A percentile compares a stretch with the other conserved stretches of the same genome.
Evolutionary conservation across 2,329 filamentous ascomycete species (phyloP).

Genomic region (Colletotrichum coccodes): DNA sequence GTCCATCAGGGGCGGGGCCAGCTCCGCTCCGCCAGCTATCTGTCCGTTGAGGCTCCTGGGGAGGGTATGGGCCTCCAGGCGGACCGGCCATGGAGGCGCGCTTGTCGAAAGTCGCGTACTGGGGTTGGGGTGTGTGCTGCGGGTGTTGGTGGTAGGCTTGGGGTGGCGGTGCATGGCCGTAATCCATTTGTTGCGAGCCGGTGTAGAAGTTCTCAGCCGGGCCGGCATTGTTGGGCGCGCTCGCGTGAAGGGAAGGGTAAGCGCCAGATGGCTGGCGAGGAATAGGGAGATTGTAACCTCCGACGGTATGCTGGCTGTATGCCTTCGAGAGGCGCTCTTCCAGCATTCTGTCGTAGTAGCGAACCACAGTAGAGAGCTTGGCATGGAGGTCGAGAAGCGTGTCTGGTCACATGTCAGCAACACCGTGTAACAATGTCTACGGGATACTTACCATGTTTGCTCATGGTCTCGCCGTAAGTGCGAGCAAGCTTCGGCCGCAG

Average conservation of each 20-base stretch:
- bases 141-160: slow-evolving; percentile 61
- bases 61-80: slow-evolving; percentile 54
- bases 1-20: slow-evolving; percentile 35
- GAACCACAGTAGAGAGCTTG: slow-evolving; percentile 93
- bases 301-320: slow-evolving; percentile 82
- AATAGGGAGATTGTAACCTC: slow-evolving; percentile 69
- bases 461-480: slow-evolving; percentile 99
- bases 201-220: slow-evolving; percentile 86
- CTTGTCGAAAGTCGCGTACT: slow-evolving; percentile 55
- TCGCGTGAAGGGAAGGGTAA: slow-evolving; percentile 77
- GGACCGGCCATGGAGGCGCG: slow-evolving; percentile 52
- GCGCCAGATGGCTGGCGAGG: slow-evolving; percentile 65
- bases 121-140: slow-evolving; percentile 50
- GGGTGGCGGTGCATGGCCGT: slow-evolving; percentile 58
- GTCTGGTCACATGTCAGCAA: slow-evolving; percentile 65
- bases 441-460: slow-evolving; percentile 83
- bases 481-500: slow-evolving; percentile 92
- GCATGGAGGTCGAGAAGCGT: slow-evolving; percentile 93
- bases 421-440: neutral
- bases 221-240: slow-evolving; percentile 56
- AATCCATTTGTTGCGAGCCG: slow-evolving; percentile 64
- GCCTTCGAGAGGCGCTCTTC: slow-evolving; percentile 94
- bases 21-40: slow-evolving; percentile 60
- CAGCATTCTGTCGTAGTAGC: slow-evolving; percentile 98
- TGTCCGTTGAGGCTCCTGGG: slow-evolving; percentile 57